These are phyloP conservation scores for Croton laevigatus DNA, from an alignment of 441 rosid genomes.

Conservation along the genomic window DNA sequence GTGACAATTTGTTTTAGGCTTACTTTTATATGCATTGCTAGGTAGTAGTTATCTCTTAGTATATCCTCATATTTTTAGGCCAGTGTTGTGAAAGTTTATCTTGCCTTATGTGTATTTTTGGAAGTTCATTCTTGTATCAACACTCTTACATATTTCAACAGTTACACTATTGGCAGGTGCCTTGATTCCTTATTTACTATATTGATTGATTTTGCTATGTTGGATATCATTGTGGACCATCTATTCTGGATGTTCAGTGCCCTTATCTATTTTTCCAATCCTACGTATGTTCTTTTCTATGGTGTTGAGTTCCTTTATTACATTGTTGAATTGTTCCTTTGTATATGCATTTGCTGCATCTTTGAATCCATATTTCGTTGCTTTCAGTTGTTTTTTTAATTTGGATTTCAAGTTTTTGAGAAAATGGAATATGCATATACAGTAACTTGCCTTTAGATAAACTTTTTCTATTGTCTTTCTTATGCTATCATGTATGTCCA, in stretches of 20 bases:
- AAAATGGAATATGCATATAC: not conserved
- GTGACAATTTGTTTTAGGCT: too few relatives aligned
- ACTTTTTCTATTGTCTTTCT: not conserved
- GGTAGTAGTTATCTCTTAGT: too few relatives aligned
- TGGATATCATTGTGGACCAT: too few relatives aligned
- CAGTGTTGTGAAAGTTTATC: not conserved
- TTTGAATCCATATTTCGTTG: not conserved
- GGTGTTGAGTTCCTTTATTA: not conserved
- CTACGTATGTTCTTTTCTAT: not conserved
- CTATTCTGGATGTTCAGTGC: too few relatives aligned
- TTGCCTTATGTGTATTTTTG: not conserved
- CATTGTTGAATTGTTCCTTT: not conserved
- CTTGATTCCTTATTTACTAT: not conserved
- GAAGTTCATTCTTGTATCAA: not conserved
- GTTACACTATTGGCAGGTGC: not conserved
- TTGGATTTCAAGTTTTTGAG: not conserved
- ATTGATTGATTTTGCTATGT: not conserved
- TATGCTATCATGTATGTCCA: too few relatives aligned
- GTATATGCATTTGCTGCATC: not conserved
- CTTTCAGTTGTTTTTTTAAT: not conserved
- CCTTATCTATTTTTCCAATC: not conserved
- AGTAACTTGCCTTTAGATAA: not conserved
- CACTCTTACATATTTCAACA: not conserved
- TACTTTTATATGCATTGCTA: too few relatives aligned
- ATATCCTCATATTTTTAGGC: too few relatives aligned